Percentiles rank a stretch among this genome's conserved stretches.
Evolutionary conservation across 169 alveolate species (phyloP).

Genomic region (Blepharisma undulans): DNA sequence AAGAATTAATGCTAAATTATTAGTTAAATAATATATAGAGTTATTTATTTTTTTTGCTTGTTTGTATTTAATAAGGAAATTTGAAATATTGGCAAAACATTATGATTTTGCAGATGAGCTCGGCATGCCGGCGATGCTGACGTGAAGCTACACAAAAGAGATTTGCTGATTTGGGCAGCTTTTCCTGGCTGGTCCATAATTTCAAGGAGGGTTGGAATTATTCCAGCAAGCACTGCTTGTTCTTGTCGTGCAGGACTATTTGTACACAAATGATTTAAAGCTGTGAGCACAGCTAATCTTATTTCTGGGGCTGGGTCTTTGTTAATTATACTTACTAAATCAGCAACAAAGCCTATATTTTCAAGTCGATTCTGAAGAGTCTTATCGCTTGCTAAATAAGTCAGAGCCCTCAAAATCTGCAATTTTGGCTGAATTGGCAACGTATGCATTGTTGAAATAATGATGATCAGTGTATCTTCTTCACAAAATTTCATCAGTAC

Average conservation of each 20-base stretch:
- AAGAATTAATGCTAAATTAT: neutral
- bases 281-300: neutral
- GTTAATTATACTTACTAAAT: neutral
- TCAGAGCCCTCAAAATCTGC: neutral
- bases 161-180: neutral
- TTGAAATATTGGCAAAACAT: neutral
- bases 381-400: neutral
- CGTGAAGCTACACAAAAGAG: neutral
- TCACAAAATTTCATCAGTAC: slow-evolving; percentile 21
- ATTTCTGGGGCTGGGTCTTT: neutral
- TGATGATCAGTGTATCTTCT: neutral
- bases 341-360: slow-evolving; percentile 5
- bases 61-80: neutral
- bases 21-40: neutral
- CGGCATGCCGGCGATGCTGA: slow-evolving; percentile 27
- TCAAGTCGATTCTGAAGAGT: neutral
- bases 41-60: neutral
- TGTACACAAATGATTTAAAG: neutral
- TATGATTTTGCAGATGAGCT: neutral
- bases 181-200: neutral
- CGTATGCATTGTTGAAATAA: neutral
- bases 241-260: slow-evolving; percentile 21
- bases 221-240: slow-evolving; percentile 18
- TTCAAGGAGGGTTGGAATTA: neutral
- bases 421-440: neutral